Percentiles rank a stretch among this genome's conserved stretches.
Evolutionary conservation across 192 early-diverging fungal species (phyloP).

Genomic region (Blastocladiella britannica): DNA sequence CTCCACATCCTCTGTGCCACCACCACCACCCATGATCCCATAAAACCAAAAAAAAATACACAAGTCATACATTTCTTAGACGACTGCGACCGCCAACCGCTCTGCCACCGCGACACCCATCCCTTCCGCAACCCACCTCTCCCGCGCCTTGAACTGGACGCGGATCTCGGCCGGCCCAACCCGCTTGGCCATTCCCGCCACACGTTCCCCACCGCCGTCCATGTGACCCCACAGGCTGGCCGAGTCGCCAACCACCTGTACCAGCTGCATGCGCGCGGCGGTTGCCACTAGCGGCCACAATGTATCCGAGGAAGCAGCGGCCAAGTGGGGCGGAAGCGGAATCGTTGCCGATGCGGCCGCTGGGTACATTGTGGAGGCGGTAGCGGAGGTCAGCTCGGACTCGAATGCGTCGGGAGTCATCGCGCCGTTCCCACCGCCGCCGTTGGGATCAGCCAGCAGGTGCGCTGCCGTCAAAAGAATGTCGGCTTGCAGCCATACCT

Average conservation of each 20-base stretch:
- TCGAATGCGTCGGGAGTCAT: background rate
- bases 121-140: no score
- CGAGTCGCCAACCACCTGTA: background rate
- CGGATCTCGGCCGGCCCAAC: background rate
- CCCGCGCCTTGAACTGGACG: no score
- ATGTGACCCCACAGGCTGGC: background rate
- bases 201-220: background rate
- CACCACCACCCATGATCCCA: no score
- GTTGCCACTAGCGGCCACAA: background rate
- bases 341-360: background rate
- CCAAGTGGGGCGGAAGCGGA: background rate
- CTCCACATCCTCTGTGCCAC: no score
- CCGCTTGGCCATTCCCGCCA: background rate
- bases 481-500: background rate
- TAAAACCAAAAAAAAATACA: no score
- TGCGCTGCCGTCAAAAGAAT: background rate
- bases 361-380: no score
- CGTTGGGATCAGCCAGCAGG: background rate
- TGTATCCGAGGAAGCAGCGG: background rate
- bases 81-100: no score
- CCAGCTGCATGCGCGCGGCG: background rate
- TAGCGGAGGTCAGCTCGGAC: background rate
- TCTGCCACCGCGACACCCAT: no score
- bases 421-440: background rate
- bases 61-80: no score